Conservation (phyloP, 2,329 filamentous ascomycete species). For the Penicillium corylophilum region DNA sequence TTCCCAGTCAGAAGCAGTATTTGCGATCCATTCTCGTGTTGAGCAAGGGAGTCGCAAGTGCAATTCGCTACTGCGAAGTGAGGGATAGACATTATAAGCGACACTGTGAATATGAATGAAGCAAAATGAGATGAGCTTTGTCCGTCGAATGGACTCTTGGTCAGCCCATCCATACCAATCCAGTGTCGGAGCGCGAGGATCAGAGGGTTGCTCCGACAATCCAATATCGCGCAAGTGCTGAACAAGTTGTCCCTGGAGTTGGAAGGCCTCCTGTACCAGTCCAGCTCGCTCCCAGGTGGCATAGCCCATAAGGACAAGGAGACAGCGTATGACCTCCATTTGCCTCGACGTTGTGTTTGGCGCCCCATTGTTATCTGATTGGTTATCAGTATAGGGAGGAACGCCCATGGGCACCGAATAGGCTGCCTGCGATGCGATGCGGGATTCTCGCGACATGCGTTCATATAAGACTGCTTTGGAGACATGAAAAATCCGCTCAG, state of each 20-base stretch:
- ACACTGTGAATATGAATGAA: constrained; percentile 42
- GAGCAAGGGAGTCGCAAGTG: constrained; percentile 39
- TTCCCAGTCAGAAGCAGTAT: constrained; percentile 34
- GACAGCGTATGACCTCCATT: constrained; percentile 32
- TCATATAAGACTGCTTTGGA: constrained; percentile 63
- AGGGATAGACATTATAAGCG: constrained; percentile 41
- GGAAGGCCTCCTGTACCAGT: constrained; percentile 34
- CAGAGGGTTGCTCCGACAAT: constrained; percentile 26
- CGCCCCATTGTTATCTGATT: constrained; percentile 10
- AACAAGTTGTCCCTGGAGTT: constrained; percentile 31
- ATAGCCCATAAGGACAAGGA: constrained; percentile 34
- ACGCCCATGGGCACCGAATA: constrained; percentile 21
- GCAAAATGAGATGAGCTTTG: constrained; percentile 39
- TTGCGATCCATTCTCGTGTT: constrained; percentile 38
- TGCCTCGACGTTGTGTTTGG: constrained; percentile 20
- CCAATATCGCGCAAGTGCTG: constrained; percentile 32
- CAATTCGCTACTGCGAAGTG: constrained; percentile 38
- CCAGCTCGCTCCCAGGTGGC: constrained; percentile 33
- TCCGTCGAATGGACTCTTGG: constrained; percentile 36
- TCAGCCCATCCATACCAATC: constrained; percentile 40
- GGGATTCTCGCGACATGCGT: constrained; percentile 45
- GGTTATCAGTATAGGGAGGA: constrained; percentile 14
- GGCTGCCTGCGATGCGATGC: constrained; percentile 12
- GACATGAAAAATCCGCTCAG: constrained; percentile 51
- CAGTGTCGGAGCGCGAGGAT: constrained; percentile 21